Percentiles rank a stretch among this genome's conserved stretches.
Evolutionary conservation across 768 basidiomycete genomes (phyloP).

Genomic region (Candolleomyces efflorescens): DNA sequence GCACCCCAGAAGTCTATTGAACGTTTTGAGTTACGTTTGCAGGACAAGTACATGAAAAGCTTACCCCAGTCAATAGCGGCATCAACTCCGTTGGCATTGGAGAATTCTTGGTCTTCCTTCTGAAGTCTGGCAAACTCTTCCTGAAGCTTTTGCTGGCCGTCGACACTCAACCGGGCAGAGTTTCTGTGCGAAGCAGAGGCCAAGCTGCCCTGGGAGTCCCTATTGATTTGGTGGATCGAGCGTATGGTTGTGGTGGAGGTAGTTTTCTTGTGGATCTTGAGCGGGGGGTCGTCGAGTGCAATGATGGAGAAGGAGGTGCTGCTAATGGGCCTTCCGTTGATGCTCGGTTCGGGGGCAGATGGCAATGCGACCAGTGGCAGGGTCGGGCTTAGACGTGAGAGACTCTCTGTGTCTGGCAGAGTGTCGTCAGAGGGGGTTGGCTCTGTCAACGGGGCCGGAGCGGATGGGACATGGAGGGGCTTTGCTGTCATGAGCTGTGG

Average conservation of each 20-base stretch:
- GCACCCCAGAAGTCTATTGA: slow-evolving; percentile 87
- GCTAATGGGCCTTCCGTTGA: slow-evolving; percentile 11
- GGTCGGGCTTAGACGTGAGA: not conserved
- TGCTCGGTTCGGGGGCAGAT: not conserved
- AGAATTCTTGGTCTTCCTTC: slow-evolving; percentile 44
- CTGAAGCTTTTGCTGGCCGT: slow-evolving; percentile 68
- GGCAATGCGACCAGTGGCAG: no score
- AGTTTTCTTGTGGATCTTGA: slow-evolving; percentile 55
- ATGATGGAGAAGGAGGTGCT: slow-evolving; percentile 9
- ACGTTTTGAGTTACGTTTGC: not conserved
- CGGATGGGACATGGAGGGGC: slow-evolving; percentile 3
- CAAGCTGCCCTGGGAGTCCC: slow-evolving; percentile 38
- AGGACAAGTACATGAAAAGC: slow-evolving; percentile 14
- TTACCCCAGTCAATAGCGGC: slow-evolving; percentile 74
- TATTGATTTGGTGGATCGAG: slow-evolving; percentile 36
- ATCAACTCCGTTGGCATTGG: slow-evolving; percentile 26
- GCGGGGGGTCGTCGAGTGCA: slow-evolving; percentile 5
- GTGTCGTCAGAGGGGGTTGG: not conserved
- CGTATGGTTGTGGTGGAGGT: slow-evolving; percentile 56
- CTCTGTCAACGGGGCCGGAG: not conserved
- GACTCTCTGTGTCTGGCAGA: not conserved
- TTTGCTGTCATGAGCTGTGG: slow-evolving; percentile 31
- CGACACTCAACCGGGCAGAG: slow-evolving; percentile 33
- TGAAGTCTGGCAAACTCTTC: slow-evolving; percentile 73
- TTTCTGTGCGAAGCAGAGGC: slow-evolving; percentile 34